phyloP scores from a whole-genome alignment of 495 filamentous ascomycete species.

The Hypoxylon rickii region DNA sequence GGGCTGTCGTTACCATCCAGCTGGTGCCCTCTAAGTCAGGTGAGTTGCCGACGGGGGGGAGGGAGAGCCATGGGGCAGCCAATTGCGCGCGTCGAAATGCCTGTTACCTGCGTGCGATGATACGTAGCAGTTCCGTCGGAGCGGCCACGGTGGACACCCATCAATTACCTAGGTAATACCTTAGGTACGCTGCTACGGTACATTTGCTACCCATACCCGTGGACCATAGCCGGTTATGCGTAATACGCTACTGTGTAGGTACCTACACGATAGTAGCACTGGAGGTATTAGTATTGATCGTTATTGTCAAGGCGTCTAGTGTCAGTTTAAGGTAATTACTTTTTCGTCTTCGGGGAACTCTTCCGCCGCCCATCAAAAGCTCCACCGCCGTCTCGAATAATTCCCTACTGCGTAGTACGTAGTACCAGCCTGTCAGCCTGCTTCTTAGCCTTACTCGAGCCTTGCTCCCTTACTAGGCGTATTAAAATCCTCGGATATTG shows the following conservation, averaged over 20 bases:
- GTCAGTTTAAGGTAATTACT: slow-evolving; percentile 8
- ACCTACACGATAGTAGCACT: too few species aligned
- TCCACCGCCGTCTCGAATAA: slow-evolving; percentile 25
- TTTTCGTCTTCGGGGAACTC: slow-evolving; percentile 12
- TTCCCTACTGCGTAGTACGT: not conserved
- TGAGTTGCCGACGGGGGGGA: slow-evolving; percentile 13
- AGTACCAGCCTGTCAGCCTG: too few species aligned
- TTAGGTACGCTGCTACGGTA: too few species aligned
- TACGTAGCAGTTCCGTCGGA: slow-evolving; percentile 17
- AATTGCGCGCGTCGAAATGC: slow-evolving; percentile 6
- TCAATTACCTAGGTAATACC: too few species aligned
- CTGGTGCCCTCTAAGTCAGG: slow-evolving; percentile 30
- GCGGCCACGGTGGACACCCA: too few species aligned
- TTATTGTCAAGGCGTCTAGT: not conserved
- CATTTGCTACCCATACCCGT: too few species aligned
- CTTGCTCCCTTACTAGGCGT: too few species aligned
- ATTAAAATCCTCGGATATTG: too few species aligned
- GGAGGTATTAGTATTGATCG: not conserved
- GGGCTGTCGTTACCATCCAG: slow-evolving; percentile 26
- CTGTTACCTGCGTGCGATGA: slow-evolving; percentile 20
- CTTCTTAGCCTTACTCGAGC: too few species aligned
- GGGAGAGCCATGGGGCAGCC: slow-evolving; percentile 13
- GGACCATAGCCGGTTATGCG: too few species aligned
- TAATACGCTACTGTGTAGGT: too few species aligned
- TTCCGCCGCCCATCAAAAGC: slow-evolving; percentile 16